Base-by-base conservation (phyloP, 1,139 yeast species). In the Geotrichum fermentans region DNA sequence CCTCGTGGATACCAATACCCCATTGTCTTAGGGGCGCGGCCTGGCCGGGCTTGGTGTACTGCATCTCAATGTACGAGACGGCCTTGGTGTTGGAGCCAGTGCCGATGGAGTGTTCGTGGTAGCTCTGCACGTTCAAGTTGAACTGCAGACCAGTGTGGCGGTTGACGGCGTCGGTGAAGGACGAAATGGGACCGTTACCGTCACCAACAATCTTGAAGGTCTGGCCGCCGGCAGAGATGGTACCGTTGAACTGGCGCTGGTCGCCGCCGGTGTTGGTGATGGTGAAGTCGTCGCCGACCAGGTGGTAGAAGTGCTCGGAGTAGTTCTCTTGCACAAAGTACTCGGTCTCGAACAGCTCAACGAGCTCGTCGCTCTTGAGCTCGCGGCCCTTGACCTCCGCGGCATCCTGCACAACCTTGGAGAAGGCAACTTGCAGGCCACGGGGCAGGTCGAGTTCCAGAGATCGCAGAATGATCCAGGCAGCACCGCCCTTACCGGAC, bases 401-500 rank as follows among this genome's bases (percentile, higher is more conserved):
- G 58, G 75, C 79, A 28, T 69, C 65, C 71, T 92, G 97, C 7
- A 92, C 97, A 50, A 79, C 75, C 56, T 78, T 79, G 24, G 97
- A 89, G 69, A 89, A 92, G 52, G 86, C 88, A 44, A 90, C 85
- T 72, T 92, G 98, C 65, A 92, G 73, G 49, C 82, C 83, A 68
- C 97, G 82, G 55, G 98, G 98, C 60, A 92, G 77, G 63, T 92
- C 97, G 55, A 92, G 77, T 57, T 90, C 97, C 65, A 92, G 75
- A 56, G 85, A 79, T 64, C 95, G 80, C 61, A 89, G 77, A 62
- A 92, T 84, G 57, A 92, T 85, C 97, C 97, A 92, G 28, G 97
- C 95, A 26, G 97, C 95, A 65, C 97, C 97, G 65, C 97, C 97
- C 72, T 92, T 92, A 64, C 98, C 98, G 24, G 95, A 84, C 73